Percentiles rank a stretch among this genome's conserved stretches.
These are phyloP conservation scores for Pachysandra terminalis DNA, from an alignment of 164 flowering plant species.

Conservation along the genomic window DNA sequence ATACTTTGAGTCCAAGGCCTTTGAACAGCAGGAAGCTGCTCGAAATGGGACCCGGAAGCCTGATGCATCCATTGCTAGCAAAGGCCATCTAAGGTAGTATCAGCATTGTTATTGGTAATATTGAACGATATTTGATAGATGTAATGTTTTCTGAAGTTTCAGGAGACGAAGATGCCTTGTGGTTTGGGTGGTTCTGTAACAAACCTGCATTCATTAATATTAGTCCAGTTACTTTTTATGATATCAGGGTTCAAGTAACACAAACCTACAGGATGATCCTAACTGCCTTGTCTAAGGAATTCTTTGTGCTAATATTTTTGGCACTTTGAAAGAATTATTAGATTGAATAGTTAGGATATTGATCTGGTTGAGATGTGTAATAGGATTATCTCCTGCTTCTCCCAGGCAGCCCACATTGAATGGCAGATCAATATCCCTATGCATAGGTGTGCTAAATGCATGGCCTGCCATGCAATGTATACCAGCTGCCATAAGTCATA, in stretches of 20 bases:
- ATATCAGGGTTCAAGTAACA: not conserved
- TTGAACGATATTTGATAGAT: not conserved
- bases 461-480: no score
- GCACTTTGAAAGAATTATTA: not conserved
- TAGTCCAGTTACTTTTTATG: not conserved
- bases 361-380: not conserved
- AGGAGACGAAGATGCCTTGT: not conserved
- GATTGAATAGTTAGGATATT: not conserved
- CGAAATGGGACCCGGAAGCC: conserved; percentile 94
- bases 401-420: not conserved
- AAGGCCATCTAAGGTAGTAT: conserved; percentile 89
- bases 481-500: not conserved
- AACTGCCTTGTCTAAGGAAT: not conserved
- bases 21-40: conserved; percentile 99
- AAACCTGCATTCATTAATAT: no score
- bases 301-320: not conserved
- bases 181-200: not conserved
- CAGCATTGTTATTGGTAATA: not conserved
- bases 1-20: conserved; percentile 97
- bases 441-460: not conserved
- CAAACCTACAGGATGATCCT: not conserved
- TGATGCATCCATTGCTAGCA: conserved; percentile 99
- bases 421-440: not conserved
- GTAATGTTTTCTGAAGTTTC: not conserved
- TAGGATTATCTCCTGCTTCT: not conserved